A percentile compares a stretch with the other conserved stretches of the same genome.
phyloP scores from a whole-genome alignment of 2,329 filamentous ascomycete genomes.

The Monilinia vaccinii-corymbosi region DNA sequence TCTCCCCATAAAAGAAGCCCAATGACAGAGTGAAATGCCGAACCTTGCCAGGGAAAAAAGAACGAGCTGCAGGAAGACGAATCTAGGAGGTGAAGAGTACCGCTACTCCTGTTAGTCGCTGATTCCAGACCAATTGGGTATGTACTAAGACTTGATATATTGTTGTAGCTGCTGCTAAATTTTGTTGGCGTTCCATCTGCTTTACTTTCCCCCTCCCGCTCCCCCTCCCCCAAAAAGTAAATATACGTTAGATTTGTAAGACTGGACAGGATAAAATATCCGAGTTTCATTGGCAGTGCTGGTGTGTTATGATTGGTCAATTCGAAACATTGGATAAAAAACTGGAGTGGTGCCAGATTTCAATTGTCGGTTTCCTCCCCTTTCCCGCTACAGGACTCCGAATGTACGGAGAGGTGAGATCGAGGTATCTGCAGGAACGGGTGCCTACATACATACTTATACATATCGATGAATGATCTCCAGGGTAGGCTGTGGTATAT shows the following conservation, averaged over 20 bases:
- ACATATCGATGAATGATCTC: slow-evolving; percentile 13
- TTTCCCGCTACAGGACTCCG: slow-evolving; percentile 12
- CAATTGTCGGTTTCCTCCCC: slow-evolving; percentile 16
- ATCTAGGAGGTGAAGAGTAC: slow-evolving; percentile 16
- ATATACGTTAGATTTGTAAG: background rate
- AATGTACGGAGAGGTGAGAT: slow-evolving; percentile 19
- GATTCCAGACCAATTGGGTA: slow-evolving; percentile 1
- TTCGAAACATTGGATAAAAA: slow-evolving; percentile 13
- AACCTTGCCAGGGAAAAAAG: slow-evolving; percentile 10
- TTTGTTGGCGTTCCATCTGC: background rate
- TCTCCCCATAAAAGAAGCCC: slow-evolving; percentile 4
- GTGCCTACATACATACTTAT: slow-evolving; percentile 24
- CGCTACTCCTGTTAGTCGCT: slow-evolving; percentile 14
- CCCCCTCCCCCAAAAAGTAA: background rate
- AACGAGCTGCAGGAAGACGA: slow-evolving; percentile 19
- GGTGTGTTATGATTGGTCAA: slow-evolving; percentile 18
- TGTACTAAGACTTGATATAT: slow-evolving; percentile 10
- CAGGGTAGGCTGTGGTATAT: slow-evolving; percentile 19
- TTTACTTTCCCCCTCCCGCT: slow-evolving; percentile 20
- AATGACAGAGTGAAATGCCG: slow-evolving; percentile 1
- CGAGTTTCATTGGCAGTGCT: background rate
- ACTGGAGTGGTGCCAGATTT: slow-evolving; percentile 11
- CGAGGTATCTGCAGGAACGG: slow-evolving; percentile 26
- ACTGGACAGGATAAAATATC: background rate
- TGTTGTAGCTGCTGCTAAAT: background rate